phyloP scores from a whole-genome alignment of 352 stramenopile genomes.

The Globisporangium apiculatum region DNA sequence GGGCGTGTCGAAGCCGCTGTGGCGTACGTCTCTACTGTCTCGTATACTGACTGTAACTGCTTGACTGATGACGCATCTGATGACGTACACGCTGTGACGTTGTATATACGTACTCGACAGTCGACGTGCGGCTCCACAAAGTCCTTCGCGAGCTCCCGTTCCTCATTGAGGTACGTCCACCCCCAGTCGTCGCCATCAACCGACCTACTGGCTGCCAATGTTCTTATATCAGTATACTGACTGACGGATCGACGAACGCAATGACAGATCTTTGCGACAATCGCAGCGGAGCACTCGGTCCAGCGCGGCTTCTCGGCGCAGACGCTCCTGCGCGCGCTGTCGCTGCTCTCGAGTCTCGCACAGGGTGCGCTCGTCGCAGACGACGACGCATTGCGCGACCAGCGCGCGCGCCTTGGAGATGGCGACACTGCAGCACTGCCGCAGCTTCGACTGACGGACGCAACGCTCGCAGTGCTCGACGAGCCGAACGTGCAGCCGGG shows the following conservation, averaged over 20 bases:
- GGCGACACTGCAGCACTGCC: conserved; percentile 21
- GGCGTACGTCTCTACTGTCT: conserved; percentile 26
- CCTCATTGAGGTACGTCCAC: conserved; percentile 44
- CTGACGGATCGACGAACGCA: too few relatives aligned
- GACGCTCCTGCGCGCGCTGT: conserved; percentile 47
- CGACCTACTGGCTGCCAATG: background rate
- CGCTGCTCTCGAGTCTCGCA: conserved; percentile 58
- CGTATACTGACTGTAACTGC: background rate
- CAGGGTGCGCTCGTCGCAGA: conserved; percentile 69
- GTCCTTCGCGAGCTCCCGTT: conserved; percentile 72
- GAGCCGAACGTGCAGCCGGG: conserved; percentile 62
- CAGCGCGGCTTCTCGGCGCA: conserved; percentile 55
- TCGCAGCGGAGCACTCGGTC: conserved; percentile 57
- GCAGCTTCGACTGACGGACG: conserved; percentile 20
- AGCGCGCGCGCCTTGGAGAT: conserved; percentile 33
- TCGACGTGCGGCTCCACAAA: conserved; percentile 57
- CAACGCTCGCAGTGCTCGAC: conserved; percentile 51
- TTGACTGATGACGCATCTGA: too few relatives aligned
- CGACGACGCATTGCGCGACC: conserved; percentile 44
- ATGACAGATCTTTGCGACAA: conserved; percentile 41
- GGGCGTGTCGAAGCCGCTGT: conserved; percentile 56
- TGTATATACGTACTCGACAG: conserved; percentile 14
- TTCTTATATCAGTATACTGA: conserved; percentile 1
- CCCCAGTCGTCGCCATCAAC: too few relatives aligned
- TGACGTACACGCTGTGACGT: background rate